Base-by-base conservation (phyloP, 192 early-diverging fungal genomes). In the Ambispora gerdemannii region DNA sequence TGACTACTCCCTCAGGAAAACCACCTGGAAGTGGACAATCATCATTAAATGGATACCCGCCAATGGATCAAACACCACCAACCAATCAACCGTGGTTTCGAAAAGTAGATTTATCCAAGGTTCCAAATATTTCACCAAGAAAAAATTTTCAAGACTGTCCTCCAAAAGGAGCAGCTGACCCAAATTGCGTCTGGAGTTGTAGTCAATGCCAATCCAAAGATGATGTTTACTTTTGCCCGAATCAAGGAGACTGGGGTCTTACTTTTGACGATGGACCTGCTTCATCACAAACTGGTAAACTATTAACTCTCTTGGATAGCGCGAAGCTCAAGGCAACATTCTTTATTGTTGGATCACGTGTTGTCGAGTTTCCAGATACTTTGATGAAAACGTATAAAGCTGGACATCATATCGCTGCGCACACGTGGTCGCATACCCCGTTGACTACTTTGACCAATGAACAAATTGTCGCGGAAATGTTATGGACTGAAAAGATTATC, bases 371-470 rank as follows among this genome's bases (percentile, higher is more conserved):
- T 60, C 79, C 80, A 13, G 75, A 81, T 11, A 67, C 73, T 52
- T 33, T 80, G 24, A 71, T 62, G 17, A 73, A 75, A 35, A 72
- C 75, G 22, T 24, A 35, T 22, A 10, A 34, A 38, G 7, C 24
- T 50, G 66, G 66, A 27, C 75, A 76, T 38, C 72, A 83, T 60
- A 38, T 84, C 10, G 82, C 78, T 32, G 72, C 83, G 27, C 86
- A 89, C 68, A 89, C 87, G 19, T 90, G 86, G 85, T 81, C 84
- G 19, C 87, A 90, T 50, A 63, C 67, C 8, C 74, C 75, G 13
- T 43, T 89, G 65, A 84, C 86, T 1, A 68, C 80, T 11, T 59
- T 83, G 43, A 83, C 87, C 43, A 86, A 83, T 47, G 87, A 86
- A 51, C 75, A 87, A 72, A 82, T 88, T 51, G 74, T 88, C n/a